These are phyloP conservation scores for Phytophthora rubi DNA, from an alignment of 352 stramenopile species.

Conservation along the genomic window DNA sequence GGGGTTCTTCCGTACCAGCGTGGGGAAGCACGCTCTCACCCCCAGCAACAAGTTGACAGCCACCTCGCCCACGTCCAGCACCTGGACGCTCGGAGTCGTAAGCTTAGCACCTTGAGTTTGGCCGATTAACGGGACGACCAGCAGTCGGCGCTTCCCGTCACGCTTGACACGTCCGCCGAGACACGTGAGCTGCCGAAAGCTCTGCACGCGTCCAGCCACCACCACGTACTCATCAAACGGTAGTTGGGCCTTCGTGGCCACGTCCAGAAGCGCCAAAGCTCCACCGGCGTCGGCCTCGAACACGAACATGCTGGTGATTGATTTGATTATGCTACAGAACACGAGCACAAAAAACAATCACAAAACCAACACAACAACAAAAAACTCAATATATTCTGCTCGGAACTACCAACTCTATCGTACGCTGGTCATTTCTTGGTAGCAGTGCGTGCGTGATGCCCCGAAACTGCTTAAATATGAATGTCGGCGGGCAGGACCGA, in stretches of 20 bases:
- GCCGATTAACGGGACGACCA: slow-evolving; percentile 52
- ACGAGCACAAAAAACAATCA: slow-evolving; percentile 6
- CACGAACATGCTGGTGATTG: slow-evolving; percentile 47
- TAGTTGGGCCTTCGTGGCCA: slow-evolving; percentile 54
- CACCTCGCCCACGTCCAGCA: slow-evolving; percentile 68
- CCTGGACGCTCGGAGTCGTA: slow-evolving; percentile 36
- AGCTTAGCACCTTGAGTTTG: slow-evolving; percentile 7
- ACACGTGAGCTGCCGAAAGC: slow-evolving; percentile 59
- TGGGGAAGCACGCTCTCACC: slow-evolving; percentile 69
- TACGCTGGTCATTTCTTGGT: not conserved
- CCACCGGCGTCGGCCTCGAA: slow-evolving; percentile 37
- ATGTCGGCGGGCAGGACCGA: slow-evolving; percentile 84
- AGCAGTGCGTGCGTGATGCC: not conserved
- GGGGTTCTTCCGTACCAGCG: slow-evolving; percentile 60
- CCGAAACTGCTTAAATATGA: slow-evolving; percentile 74
- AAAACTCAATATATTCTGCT: slow-evolving; percentile 13
- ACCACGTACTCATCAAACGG: slow-evolving; percentile 68
- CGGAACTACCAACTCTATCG: slow-evolving; percentile 7
- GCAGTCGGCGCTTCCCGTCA: slow-evolving; percentile 44
- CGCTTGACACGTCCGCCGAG: slow-evolving; percentile 64
- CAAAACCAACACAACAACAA: slow-evolving; percentile 3
- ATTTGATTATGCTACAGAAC: slow-evolving; percentile 19
- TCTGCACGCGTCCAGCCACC: slow-evolving; percentile 47
- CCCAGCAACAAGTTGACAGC: slow-evolving; percentile 60
- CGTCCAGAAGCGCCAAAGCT: slow-evolving; percentile 39